Evolutionary conservation across 345 rosid species (phyloP).

Genomic region (Brassica napus): DNA sequence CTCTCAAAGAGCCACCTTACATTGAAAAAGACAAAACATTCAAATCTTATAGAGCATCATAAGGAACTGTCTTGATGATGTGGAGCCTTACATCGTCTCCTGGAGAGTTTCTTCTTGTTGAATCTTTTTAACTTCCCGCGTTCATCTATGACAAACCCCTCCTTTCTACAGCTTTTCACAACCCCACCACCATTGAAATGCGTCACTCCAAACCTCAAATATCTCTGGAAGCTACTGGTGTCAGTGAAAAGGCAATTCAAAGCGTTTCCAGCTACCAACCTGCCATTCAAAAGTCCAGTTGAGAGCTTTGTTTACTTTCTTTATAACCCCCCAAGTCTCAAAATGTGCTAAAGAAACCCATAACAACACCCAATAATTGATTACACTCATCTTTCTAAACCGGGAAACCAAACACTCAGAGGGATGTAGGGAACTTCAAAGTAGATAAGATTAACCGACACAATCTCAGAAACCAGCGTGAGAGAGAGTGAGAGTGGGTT

Average conservation of each 20-base stretch:
- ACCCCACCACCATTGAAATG: conserved; percentile 39
- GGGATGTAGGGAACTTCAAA: neutral
- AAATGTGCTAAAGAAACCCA: too few relatives aligned
- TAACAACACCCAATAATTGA: too few relatives aligned
- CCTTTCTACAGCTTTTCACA: conserved; percentile 47
- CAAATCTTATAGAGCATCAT: neutral
- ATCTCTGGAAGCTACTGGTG: conserved; percentile 33
- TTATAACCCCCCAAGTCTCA: too few relatives aligned
- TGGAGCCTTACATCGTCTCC: conserved; percentile 55
- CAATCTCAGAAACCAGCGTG: neutral
- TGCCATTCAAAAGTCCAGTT: conserved; percentile 20
- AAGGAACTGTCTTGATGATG: neutral
- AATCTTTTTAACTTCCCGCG: conserved; percentile 68
- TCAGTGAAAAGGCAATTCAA: conserved; percentile 42
- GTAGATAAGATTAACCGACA: neutral
- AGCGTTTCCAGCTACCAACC: conserved; percentile 52
- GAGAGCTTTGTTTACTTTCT: neutral
- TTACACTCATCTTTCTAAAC: conserved; percentile 2
- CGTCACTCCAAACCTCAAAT: conserved; percentile 39
- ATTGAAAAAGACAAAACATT: conserved; percentile 12
- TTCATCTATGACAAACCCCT: conserved; percentile 65
- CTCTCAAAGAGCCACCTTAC: conserved; percentile 82
- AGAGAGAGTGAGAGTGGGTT: neutral
- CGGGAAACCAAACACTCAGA: neutral
- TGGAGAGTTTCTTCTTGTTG: conserved; percentile 64